Percentiles rank a stretch among this genome's conserved stretches.
Evolutionary conservation across 768 basidiomycete species (phyloP).

Genomic region (Russula foetens): DNA sequence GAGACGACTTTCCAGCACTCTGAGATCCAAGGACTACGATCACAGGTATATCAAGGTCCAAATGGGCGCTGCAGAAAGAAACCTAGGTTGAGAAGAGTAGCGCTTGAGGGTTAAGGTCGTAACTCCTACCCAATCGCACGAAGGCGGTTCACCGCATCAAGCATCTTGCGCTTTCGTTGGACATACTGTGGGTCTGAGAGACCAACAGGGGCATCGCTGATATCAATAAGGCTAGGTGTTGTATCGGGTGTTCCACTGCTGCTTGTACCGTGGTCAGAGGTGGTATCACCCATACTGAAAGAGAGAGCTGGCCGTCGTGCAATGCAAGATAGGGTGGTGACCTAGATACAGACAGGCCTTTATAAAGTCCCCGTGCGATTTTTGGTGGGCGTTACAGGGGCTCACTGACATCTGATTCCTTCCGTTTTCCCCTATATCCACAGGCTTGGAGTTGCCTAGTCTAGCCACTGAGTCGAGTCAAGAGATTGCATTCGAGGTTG

Average conservation of each 20-base stretch:
- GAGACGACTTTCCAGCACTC: slow-evolving; percentile 68
- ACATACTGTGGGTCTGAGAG: slow-evolving; percentile 41
- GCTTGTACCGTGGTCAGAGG: neutral
- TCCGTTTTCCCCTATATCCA: too few species aligned
- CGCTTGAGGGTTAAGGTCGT: neutral
- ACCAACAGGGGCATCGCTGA: slow-evolving; percentile 34
- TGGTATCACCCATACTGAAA: neutral
- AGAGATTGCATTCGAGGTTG: too few species aligned
- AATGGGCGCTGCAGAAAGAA: slow-evolving; percentile 41
- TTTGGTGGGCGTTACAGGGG: too few species aligned
- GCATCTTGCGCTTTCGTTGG: slow-evolving; percentile 38
- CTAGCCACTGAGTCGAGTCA: too few species aligned
- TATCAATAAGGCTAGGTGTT: neutral
- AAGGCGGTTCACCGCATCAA: slow-evolving; percentile 52
- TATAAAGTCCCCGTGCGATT: too few species aligned
- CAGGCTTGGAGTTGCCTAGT: too few species aligned
- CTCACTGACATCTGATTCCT: too few species aligned
- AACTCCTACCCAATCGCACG: slow-evolving; percentile 49
- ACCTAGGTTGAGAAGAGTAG: neutral
- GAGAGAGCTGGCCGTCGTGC: too few species aligned
- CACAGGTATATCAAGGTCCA: slow-evolving; percentile 63
- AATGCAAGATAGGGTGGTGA: too few species aligned
- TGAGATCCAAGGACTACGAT: slow-evolving; percentile 70
- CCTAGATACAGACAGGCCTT: too few species aligned
- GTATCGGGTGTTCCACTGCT: neutral